Conservation (phyloP, 2,329 filamentous ascomycete genomes). For the Achaetomium macrosporum region DNA sequence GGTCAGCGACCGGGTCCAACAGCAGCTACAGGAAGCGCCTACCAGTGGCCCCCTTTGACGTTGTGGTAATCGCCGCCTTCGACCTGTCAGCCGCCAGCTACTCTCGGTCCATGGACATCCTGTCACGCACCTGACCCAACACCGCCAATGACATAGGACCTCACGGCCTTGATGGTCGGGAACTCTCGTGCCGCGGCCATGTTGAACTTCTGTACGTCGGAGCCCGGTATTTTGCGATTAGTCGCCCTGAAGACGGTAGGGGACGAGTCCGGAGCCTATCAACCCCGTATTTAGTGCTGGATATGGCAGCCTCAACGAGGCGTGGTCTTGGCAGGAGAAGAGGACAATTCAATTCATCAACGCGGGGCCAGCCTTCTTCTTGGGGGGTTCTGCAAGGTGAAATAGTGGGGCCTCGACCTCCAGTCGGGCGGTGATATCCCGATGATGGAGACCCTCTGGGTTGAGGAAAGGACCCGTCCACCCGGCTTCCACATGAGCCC, state of each 20-base stretch:
- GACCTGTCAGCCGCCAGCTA: conserved; percentile 24
- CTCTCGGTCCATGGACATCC: background rate
- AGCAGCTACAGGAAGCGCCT: conserved; percentile 22
- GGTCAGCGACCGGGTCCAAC: background rate
- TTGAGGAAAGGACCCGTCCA: background rate
- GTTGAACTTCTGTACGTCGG: background rate
- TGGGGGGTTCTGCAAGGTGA: background rate
- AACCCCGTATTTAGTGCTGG: no score
- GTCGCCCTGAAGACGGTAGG: no score
- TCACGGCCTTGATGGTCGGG: conserved; percentile 68
- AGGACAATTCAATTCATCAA: background rate
- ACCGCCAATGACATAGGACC: conserved; percentile 66
- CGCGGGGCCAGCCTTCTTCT: conserved; percentile 2
- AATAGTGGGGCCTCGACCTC: conserved; percentile 11
- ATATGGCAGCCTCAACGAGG: background rate
- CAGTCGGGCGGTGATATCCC: conserved; percentile 24
- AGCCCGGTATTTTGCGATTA: background rate
- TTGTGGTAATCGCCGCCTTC: conserved; percentile 85
- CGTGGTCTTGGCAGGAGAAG: background rate
- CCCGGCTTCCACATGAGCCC: no score
- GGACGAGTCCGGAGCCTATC: background rate
- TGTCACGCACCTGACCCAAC: conserved; percentile 44
- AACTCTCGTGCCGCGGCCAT: conserved; percentile 54
- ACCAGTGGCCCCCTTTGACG: conserved; percentile 69
- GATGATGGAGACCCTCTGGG: conserved; percentile 15